Percentiles rank a stretch among this genome's conserved stretches.
phyloP scores from a whole-genome alignment of 2,329 filamentous ascomycete species.

The Penicillium frequentans region DNA sequence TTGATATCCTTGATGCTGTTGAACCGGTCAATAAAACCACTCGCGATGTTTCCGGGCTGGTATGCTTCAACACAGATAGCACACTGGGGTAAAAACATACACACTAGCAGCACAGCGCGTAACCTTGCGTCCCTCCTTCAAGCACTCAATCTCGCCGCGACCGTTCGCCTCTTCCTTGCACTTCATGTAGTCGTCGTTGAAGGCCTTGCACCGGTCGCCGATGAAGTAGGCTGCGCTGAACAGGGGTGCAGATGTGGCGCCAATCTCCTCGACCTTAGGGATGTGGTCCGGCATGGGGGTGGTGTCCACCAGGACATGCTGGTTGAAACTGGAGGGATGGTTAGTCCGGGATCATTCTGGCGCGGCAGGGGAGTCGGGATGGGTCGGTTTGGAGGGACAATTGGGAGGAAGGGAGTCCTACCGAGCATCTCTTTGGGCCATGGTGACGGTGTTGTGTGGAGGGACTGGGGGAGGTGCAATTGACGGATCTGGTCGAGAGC shows the following conservation, averaged over 20 bases:
- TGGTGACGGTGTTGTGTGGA: conserved; percentile 25
- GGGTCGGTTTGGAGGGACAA: not conserved
- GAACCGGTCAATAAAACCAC: not conserved
- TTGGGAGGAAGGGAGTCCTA: conserved; percentile 15
- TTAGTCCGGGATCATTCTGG: conserved; percentile 18
- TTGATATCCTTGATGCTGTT: conserved; percentile 88
- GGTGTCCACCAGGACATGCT: conserved; percentile 89
- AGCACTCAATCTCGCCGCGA: conserved; percentile 86
- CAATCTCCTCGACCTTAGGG: conserved; percentile 90
- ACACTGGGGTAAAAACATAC: conserved; percentile 49
- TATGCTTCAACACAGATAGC: not conserved
- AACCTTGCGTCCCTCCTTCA: conserved; percentile 95
- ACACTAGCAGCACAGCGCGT: conserved; percentile 95
- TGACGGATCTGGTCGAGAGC: conserved; percentile 21
- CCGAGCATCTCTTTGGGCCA: conserved; percentile 35
- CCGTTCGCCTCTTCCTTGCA: conserved; percentile 96
- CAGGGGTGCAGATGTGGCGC: conserved; percentile 87
- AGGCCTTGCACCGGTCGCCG: conserved; percentile 87
- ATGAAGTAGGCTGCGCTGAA: conserved; percentile 95
- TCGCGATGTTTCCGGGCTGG: not conserved
- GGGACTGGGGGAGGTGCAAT: conserved; percentile 18
- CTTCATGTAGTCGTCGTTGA: conserved; percentile 99
- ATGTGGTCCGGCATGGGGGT: conserved; percentile 91
- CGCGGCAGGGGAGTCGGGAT: not conserved
- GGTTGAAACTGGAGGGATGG: conserved; percentile 73